A percentile compares a stretch with the other conserved stretches of the same genome.
Conservation (phyloP, 2,329 filamentous ascomycete genomes). For the Acrodontium crateriforme region DNA sequence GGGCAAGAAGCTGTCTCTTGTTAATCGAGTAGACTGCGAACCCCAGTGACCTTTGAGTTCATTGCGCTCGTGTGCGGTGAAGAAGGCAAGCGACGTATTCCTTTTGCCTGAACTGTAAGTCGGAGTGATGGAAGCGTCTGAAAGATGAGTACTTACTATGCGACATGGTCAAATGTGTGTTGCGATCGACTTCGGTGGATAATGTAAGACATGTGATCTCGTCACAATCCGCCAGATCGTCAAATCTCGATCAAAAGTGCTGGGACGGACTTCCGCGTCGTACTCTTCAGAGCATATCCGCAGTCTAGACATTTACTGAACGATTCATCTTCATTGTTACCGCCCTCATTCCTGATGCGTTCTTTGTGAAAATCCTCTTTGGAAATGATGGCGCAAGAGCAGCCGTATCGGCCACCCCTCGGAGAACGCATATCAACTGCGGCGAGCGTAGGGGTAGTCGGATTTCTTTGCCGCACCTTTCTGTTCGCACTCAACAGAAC, state of each 20-base stretch:
- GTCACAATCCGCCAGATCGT: too few relatives aligned
- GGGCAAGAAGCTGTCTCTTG: slow-evolving; percentile 79
- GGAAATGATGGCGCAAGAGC: slow-evolving; percentile 29
- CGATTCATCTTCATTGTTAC: background rate
- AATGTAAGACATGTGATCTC: too few relatives aligned
- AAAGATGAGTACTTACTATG: slow-evolving; percentile 12
- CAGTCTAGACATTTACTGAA: too few relatives aligned
- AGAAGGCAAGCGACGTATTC: slow-evolving; percentile 84
- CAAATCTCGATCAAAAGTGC: too few relatives aligned
- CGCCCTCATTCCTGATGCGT: too few relatives aligned
- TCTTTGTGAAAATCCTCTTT: too few relatives aligned
- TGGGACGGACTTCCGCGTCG: too few relatives aligned
- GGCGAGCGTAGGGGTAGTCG: slow-evolving; percentile 59
- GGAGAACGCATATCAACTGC: slow-evolving; percentile 63
- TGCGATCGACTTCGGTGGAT: too few relatives aligned
- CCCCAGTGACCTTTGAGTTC: slow-evolving; percentile 74
- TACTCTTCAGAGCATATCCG: too few relatives aligned
- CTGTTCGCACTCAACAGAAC: slow-evolving; percentile 60
- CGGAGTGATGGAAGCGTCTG: background rate
- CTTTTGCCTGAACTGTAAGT: slow-evolving; percentile 43
- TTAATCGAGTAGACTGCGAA: slow-evolving; percentile 67
- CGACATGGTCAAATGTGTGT: too few relatives aligned
- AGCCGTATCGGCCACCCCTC: slow-evolving; percentile 42
- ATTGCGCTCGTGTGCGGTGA: slow-evolving; percentile 80
- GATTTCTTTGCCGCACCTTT: slow-evolving; percentile 58